Evolutionary conservation across 805 yeast species (phyloP).

Genomic region (Candida suzukii): DNA sequence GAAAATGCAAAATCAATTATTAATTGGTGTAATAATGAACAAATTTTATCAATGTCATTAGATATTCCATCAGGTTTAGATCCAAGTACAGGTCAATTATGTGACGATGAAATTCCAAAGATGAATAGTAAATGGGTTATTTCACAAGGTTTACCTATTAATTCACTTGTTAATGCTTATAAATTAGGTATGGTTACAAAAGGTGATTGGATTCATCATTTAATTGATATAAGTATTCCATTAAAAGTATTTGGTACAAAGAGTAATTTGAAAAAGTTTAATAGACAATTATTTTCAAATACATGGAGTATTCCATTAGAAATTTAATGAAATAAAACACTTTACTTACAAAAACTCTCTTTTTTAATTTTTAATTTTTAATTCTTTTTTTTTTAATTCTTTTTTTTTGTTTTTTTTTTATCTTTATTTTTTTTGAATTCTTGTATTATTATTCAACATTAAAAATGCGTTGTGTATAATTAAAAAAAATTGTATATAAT

Average conservation of each 20-base stretch:
- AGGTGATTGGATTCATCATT: conserved; percentile 47
- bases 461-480: no score
- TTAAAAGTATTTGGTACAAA: conserved; percentile 37
- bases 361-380: no score
- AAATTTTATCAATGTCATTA: conserved; percentile 49
- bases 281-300: conserved; percentile 24
- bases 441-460: no score
- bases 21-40: conserved; percentile 56
- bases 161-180: conserved; percentile 55
- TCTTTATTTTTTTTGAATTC: background rate
- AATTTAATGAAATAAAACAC: conserved; percentile 3
- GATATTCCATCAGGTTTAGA: conserved; percentile 83
- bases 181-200: conserved; percentile 42
- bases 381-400: background rate
- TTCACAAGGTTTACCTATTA: conserved; percentile 68
- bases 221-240: conserved; percentile 71
- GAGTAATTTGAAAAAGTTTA: conserved; percentile 41
- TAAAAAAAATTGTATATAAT: no score
- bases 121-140: conserved; percentile 51
- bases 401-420: no score
- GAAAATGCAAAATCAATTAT: conserved; percentile 38
- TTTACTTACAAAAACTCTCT: no score
- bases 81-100: conserved; percentile 63
- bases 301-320: conserved; percentile 16
- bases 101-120: conserved; percentile 21